A percentile compares a stretch with the other conserved stretches of the same genome.
These are phyloP conservation scores for Fusarium metavorans DNA, from an alignment of 2,329 filamentous ascomycete genomes.

Conservation along the genomic window DNA sequence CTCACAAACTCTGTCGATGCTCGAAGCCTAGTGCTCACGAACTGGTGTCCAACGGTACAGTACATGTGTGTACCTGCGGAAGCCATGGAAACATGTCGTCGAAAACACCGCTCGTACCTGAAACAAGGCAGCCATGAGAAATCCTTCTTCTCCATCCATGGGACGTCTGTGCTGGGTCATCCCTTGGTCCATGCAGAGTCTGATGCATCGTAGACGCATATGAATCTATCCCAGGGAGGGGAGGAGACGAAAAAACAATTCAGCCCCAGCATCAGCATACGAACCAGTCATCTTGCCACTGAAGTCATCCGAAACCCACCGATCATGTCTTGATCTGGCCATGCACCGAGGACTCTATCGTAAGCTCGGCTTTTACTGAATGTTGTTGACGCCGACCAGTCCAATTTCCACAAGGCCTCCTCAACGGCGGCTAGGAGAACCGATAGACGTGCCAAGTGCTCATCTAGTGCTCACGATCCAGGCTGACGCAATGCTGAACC, in stretches of 20 bases:
- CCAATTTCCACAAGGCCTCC: constrained; percentile 39
- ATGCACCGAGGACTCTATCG: not conserved
- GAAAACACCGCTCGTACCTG: constrained; percentile 33
- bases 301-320: constrained; percentile 11
- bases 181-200: constrained; percentile 37
- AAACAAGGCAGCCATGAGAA: constrained; percentile 36
- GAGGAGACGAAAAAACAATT: constrained; percentile 23
- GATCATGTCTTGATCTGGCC: not conserved
- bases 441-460: constrained; percentile 34
- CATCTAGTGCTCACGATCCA: constrained; percentile 40
- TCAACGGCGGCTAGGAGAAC: constrained; percentile 31
- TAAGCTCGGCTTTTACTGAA: not conserved
- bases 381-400: not conserved
- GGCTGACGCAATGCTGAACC: constrained; percentile 43
- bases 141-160: constrained; percentile 14
- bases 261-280: constrained; percentile 28
- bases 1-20: constrained; percentile 27
- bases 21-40: constrained; percentile 25
- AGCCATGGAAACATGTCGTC: constrained; percentile 15
- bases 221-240: constrained; percentile 16
- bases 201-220: constrained; percentile 20
- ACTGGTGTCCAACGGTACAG: constrained; percentile 35
- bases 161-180: constrained; percentile 27
- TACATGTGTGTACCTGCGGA: constrained; percentile 13
- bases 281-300: constrained; percentile 37